Base-by-base conservation (phyloP, 176 grass and related monocot species). In the Raddia guianensis region DNA sequence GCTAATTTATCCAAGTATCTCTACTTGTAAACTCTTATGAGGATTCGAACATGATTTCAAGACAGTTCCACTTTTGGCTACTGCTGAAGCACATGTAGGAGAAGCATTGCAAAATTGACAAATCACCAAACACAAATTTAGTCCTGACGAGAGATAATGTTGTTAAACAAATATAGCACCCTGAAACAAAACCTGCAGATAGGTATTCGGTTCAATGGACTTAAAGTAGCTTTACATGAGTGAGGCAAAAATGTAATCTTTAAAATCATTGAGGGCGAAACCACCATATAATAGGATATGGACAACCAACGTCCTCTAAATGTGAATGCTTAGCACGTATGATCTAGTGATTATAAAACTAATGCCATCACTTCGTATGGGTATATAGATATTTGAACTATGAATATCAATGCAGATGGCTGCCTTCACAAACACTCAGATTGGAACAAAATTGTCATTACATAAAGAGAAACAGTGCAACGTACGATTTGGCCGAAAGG, bases 91-190 rank as follows among this genome's bases (percentile, higher is more conserved):
- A 62, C 12, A 9, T 45, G 55, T 16, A 2, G 0, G 42, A 58
- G 70, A 54, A 4, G 34, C 8, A 73, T 5, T 27, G 63, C 8
- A 68, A 15, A 68, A 68, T 68, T 76, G 43, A 68, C 19, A 83
- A 72, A 63, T 83, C 13, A 4, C 1, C 19, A 47, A 74, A 74
- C 5, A 50, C 7, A 70, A 8, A 50, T 50, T 11, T 50, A 50
- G 12, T 33, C 12, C 20, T 32, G 32, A 35, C 32, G 16, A 43
- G 32, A 20, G 53, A 12, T 7, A 3, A 69, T 69, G 45, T 45
- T 27, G 59, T 58, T 68, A 84, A 40, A 58, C 16, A 83, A 83
- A 75, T 44, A 11, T 7, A 48, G 27, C 42, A 68, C 52, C 40
- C 33, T 68, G 5, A 75, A 48, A 58, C 14, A 57, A 35, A 46